phyloP scores from a whole-genome alignment of 495 filamentous ascomycete genomes.

The Trichocladium antarcticum region DNA sequence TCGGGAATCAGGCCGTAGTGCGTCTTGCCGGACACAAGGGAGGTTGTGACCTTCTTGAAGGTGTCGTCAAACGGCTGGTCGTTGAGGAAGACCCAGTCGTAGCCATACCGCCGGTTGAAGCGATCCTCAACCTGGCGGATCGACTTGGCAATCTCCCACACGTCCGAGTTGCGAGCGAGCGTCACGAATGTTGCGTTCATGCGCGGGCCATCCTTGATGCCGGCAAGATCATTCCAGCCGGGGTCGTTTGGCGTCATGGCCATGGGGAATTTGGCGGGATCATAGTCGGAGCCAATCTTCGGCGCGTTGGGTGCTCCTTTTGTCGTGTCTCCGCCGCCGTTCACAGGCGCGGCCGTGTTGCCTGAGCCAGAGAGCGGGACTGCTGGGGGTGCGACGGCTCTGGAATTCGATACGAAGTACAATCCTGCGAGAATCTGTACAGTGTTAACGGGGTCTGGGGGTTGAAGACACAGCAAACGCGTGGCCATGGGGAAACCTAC shows the following conservation, averaged over 20 bases:
- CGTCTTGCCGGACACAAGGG: conserved; percentile 80
- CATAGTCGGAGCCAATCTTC: conserved; percentile 14
- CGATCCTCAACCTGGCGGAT: conserved; percentile 94
- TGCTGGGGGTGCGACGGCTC: conserved; percentile 22
- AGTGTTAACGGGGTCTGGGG: too few species aligned
- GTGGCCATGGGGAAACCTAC: conserved; percentile 50
- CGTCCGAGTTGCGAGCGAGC: conserved; percentile 78
- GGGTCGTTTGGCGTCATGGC: conserved; percentile 35
- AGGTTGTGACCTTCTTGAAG: conserved; percentile 84
- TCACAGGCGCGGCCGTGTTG: neutral
- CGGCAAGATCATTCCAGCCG: conserved; percentile 40
- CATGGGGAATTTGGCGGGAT: conserved; percentile 42
- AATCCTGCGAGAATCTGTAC: conserved; percentile 58
- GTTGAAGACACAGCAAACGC: too few species aligned
- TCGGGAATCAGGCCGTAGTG: conserved; percentile 75
- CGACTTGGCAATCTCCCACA: conserved; percentile 92
- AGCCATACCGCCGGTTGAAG: conserved; percentile 92
- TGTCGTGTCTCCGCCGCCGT: neutral
- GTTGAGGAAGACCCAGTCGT: conserved; percentile 99
- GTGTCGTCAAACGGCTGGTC: conserved; percentile 83
- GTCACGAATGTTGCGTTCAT: conserved; percentile 98
- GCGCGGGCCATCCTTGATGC: conserved; percentile 48
- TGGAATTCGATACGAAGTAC: conserved; percentile 68
- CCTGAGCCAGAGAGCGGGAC: neutral
- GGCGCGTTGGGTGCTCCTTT: neutral